Conservation (phyloP, 1,284 basidiomycete species). For the Ganoderma sinense region DNA sequence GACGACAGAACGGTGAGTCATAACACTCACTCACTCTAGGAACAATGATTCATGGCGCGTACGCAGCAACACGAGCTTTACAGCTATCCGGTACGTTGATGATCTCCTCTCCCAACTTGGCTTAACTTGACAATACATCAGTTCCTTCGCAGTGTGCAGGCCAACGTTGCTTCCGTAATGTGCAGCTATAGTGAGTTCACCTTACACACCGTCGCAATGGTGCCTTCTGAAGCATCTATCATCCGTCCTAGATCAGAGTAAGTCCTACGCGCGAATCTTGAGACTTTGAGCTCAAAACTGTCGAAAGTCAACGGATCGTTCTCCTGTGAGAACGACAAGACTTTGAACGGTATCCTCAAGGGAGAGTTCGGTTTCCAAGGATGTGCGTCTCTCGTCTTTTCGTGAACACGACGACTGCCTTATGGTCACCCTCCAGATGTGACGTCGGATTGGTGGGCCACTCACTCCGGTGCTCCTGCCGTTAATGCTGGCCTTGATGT, state of each 20-base stretch:
- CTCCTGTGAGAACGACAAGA: conserved; percentile 74
- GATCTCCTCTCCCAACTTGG: not conserved
- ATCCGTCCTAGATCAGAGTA: conserved; percentile 49
- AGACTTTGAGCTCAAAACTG: not conserved
- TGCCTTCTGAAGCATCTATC: not conserved
- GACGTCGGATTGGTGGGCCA: conserved; percentile 55
- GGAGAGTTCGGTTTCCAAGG: conserved; percentile 78
- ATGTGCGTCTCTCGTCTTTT: conserved; percentile 48
- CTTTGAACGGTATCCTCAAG: conserved; percentile 75
- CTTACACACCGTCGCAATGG: no score
- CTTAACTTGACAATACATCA: conserved; percentile 32
- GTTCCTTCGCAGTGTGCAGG: conserved; percentile 72
- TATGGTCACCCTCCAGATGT: conserved; percentile 30
- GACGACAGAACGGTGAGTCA: conserved; percentile 60
- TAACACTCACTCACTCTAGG: not conserved
- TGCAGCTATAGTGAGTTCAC: conserved; percentile 65
- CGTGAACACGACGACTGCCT: not conserved
- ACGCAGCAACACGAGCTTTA: conserved; percentile 64
- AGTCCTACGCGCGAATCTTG: conserved; percentile 11
- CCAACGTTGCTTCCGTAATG: conserved; percentile 75
- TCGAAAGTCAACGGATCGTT: conserved; percentile 66
- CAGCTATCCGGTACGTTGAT: conserved; percentile 50
- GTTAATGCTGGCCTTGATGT: conserved; percentile 72
- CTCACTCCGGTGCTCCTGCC: conserved; percentile 43
- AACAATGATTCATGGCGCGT: not conserved